Evolutionary conservation across 495 filamentous ascomycete species (phyloP).

Genomic region (Daldinia childiae): DNA sequence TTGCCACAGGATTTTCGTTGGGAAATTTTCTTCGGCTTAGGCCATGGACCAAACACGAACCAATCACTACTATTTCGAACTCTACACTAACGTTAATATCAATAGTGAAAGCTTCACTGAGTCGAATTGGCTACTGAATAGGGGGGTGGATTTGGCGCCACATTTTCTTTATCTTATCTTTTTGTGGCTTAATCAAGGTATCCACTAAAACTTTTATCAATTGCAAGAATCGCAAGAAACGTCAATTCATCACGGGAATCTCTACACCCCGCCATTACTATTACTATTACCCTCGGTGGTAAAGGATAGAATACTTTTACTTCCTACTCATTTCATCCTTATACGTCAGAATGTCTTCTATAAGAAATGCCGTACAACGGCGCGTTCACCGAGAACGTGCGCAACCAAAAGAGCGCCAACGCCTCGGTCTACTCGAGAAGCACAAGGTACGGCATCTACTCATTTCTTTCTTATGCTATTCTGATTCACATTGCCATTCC

Average conservation of each 20-base stretch:
- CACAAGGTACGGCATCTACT: slow-evolving; percentile 69
- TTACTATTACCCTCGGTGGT: neutral
- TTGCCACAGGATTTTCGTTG: neutral
- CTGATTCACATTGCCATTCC: neutral
- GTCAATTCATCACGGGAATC: neutral
- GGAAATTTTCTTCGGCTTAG: neutral
- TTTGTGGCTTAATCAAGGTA: neutral
- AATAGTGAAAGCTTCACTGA: neutral
- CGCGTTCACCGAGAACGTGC: slow-evolving; percentile 81
- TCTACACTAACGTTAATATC: neutral
- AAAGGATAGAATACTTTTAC: neutral
- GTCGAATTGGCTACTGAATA: neutral
- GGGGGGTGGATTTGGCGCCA: neutral
- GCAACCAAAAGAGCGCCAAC: slow-evolving; percentile 81
- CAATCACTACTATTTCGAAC: neutral
- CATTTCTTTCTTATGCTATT: neutral
- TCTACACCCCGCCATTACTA: slow-evolving; percentile 11
- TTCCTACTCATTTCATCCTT: neutral
- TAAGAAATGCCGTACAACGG: slow-evolving; percentile 81
- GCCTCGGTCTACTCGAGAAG: slow-evolving; percentile 89
- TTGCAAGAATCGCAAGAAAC: neutral
- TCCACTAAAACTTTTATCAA: slow-evolving; percentile 17
- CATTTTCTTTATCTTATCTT: slow-evolving; percentile 1
- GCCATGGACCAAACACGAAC: neutral
- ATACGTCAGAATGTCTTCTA: slow-evolving; percentile 71